Conservation (phyloP, 805 yeast genomes). For the Hanseniaspora nectarophila region DNA sequence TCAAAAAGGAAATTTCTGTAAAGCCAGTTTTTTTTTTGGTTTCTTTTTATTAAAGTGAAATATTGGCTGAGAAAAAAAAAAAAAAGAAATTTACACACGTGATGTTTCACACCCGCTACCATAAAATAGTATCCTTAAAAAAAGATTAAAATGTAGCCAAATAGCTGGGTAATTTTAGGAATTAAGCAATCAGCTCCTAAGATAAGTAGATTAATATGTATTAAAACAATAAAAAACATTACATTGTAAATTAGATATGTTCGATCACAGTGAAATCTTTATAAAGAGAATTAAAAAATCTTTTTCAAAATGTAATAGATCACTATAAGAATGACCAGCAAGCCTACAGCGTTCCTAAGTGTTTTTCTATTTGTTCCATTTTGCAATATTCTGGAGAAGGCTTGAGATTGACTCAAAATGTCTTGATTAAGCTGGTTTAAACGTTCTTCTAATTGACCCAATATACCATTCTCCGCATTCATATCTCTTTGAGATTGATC, state of each 20-base stretch:
- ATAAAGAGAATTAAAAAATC: not conserved
- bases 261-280: too few species aligned
- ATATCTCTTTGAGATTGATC: conserved; percentile 11
- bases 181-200: too few species aligned
- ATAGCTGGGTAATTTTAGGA: too few species aligned
- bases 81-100: not conserved
- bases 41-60: not conserved
- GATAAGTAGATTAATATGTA: too few species aligned
- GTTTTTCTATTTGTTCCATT: conserved; percentile 9
- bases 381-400: conserved; percentile 1
- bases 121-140: too few species aligned
- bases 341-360: conserved; percentile 3
- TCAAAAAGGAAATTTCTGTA: not conserved
- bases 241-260: too few species aligned
- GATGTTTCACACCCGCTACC: not conserved
- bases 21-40: not conserved
- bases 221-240: too few species aligned
- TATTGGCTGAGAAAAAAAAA: not conserved
- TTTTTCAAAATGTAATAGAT: not conserved
- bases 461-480: conserved; percentile 9
- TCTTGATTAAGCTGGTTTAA: conserved; percentile 1
- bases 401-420: conserved; percentile 2
- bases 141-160: too few species aligned
- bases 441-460: conserved; percentile 7
- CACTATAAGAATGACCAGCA: not conserved